These are phyloP conservation scores for Leptosphaerulina australis DNA, from an alignment of 2,329 filamentous ascomycete genomes.

Conservation along the genomic window DNA sequence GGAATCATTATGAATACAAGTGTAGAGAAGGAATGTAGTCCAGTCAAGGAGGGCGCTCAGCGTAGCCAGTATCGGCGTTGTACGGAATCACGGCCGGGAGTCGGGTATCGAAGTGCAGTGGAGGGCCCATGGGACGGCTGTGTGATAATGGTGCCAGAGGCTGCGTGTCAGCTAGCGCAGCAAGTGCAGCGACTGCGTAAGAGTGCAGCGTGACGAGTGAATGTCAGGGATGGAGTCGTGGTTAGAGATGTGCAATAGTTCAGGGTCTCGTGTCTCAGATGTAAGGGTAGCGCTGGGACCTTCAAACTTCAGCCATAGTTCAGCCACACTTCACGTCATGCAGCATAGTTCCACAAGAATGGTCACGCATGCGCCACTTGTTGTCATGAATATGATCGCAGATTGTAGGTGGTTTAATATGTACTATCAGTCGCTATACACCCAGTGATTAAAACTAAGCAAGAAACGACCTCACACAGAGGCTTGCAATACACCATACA, in stretches of 20 bases:
- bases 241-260: conserved; percentile 13
- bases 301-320: too few relatives aligned
- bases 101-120: conserved; percentile 32
- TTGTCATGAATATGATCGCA: background rate
- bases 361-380: conserved; percentile 5
- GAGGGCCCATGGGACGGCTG: conserved; percentile 33
- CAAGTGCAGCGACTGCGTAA: conserved; percentile 15
- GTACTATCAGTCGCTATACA: conserved; percentile 16
- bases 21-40: conserved; percentile 5
- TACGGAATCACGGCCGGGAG: conserved; percentile 30
- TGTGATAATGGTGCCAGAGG: conserved; percentile 1
- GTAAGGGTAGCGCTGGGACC: conserved; percentile 9
- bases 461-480: conserved; percentile 17
- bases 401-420: conserved; percentile 16
- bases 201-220: conserved; percentile 5
- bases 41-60: conserved; percentile 33
- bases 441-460: conserved; percentile 22
- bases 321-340: conserved; percentile 31
- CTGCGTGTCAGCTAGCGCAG: conserved; percentile 9
- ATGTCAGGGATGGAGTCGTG: conserved; percentile 6
- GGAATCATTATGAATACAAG: conserved; percentile 11
- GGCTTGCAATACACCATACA: conserved; percentile 28
- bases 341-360: background rate
- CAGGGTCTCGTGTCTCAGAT: conserved; percentile 20
- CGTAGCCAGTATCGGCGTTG: conserved; percentile 17